Percentiles rank a stretch among this genome's conserved stretches.
phyloP scores from a whole-genome alignment of 768 basidiomycete species.

The Dentipellis fragilis region DNA sequence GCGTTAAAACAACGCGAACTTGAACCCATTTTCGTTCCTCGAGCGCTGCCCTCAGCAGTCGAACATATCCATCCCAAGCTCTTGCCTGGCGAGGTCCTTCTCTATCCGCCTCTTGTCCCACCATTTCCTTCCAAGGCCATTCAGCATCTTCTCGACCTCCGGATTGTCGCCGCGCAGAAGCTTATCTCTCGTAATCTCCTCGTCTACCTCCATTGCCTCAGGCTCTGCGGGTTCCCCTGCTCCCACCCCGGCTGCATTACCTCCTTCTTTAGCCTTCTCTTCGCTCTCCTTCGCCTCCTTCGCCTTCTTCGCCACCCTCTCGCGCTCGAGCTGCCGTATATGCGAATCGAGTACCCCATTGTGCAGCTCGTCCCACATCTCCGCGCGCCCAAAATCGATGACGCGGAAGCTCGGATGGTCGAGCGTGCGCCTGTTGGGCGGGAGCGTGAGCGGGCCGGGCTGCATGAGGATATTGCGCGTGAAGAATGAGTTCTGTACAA shows the following conservation, averaged over 20 bases:
- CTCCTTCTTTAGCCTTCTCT: not conserved
- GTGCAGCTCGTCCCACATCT: not conserved
- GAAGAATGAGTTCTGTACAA: conserved; percentile 32
- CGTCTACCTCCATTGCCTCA: not conserved
- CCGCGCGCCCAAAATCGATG: conserved; percentile 39
- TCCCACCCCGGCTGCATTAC: not conserved
- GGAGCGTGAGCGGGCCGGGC: conserved; percentile 27
- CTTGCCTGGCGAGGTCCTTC: not conserved
- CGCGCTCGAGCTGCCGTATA: too few species aligned
- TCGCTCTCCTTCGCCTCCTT: too few species aligned
- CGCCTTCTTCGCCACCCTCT: too few species aligned
- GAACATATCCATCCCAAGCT: not conserved
- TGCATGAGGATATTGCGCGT: conserved; percentile 36
- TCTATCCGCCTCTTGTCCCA: not conserved
- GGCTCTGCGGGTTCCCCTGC: not conserved
- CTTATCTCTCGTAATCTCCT: not conserved
- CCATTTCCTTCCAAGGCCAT: not conserved
- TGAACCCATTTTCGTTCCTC: too few species aligned
- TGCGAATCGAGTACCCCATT: not conserved
- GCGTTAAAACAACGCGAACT: too few species aligned
- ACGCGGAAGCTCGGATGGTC: conserved; percentile 30
- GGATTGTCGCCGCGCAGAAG: not conserved
- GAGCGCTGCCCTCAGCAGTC: not conserved
- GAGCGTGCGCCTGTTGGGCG: conserved; percentile 19
- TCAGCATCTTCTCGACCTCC: not conserved